phyloP scores from a whole-genome alignment of 2,329 filamentous ascomycete genomes.

The Sporothrix pseudoabietina region DNA sequence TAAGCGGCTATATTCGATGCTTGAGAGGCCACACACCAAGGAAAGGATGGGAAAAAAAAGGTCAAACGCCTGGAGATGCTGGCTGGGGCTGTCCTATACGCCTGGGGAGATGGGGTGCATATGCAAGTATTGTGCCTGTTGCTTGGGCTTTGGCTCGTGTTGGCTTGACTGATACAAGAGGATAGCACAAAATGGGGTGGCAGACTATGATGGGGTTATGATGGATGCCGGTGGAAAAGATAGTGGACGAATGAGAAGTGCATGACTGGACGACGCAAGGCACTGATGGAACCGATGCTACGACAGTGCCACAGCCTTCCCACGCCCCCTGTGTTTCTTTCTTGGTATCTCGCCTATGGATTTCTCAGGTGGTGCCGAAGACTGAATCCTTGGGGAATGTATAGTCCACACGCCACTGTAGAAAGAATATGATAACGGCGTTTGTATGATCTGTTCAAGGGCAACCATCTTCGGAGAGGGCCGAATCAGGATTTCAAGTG shows the following conservation, averaged over 20 bases:
- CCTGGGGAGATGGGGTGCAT: not conserved
- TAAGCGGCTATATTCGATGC: not conserved
- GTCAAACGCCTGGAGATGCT: no score
- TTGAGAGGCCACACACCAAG: not conserved
- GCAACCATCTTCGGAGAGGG: not conserved
- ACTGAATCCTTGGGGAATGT: not conserved
- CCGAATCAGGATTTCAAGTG: not conserved
- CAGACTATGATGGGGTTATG: not conserved
- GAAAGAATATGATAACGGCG: not conserved
- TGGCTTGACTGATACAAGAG: not conserved
- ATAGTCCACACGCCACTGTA: not conserved
- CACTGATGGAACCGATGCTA: not conserved
- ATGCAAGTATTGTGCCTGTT: not conserved
- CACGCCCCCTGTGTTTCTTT: not conserved
- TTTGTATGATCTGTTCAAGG: not conserved
- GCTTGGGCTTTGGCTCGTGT: not conserved
- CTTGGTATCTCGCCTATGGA: conserved; percentile 15
- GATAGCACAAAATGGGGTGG: not conserved
- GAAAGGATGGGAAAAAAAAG: no score
- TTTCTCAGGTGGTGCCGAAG: not conserved
- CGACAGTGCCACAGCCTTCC: not conserved
- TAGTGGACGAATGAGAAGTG: not conserved
- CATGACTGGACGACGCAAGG: conserved; percentile 9
- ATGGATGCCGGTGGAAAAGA: not conserved
- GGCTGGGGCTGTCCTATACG: not conserved